Base-by-base conservation (phyloP, 768 basidiomycete genomes). In the Pisolithus albus region DNA sequence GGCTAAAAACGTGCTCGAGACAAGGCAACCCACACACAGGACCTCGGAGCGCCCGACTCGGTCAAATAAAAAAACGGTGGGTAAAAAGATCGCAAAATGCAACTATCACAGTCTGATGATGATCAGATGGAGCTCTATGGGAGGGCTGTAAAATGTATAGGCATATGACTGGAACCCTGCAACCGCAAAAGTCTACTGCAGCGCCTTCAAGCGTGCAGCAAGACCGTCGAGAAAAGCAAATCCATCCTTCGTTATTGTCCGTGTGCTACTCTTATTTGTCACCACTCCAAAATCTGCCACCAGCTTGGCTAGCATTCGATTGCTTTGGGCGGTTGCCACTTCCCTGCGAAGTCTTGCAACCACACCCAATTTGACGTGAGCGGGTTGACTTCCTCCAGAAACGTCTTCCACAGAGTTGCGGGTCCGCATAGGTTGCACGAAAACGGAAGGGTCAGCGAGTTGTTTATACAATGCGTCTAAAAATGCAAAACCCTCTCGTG, bases 201-300 rank as follows among this genome's bases (percentile, higher is more conserved):
- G 40, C 7, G 45, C 69, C 56, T 67, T 71, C 52, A 89, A 65
- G 56, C 81, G 70, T 41, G 69, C 74, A 2, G 81, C 76, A 42
- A 88, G 61, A 36, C 79, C 79, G 48, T 83, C 80, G 46, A 88
- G 66, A 61, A 88, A 88, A 9, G 74, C 75, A 59, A 88, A 77
- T 36, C 84, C 86, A 58, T 87, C 84, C 75, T 89, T 90, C 32
- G 86, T 88, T 49, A 90, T 73, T 46, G 82, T 87, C 56, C 84
- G 74, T 39, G 84, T 82, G 36, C 73, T 81, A 59, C 81, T 83
- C 62, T 75, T 75, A 64, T 86, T 81, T 30, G 84, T 87, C 49
- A 85, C 78, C 46, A 74, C 71, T 21, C 81, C 81, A 64, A 90
- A 90, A 46, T 87, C 85, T 7, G 76, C 73, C 7, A 89, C 78